A percentile compares a stretch with the other conserved stretches of the same genome.
Conservation (phyloP, 192 early-diverging fungal species). For the Rhizophagus sp. region DNA sequence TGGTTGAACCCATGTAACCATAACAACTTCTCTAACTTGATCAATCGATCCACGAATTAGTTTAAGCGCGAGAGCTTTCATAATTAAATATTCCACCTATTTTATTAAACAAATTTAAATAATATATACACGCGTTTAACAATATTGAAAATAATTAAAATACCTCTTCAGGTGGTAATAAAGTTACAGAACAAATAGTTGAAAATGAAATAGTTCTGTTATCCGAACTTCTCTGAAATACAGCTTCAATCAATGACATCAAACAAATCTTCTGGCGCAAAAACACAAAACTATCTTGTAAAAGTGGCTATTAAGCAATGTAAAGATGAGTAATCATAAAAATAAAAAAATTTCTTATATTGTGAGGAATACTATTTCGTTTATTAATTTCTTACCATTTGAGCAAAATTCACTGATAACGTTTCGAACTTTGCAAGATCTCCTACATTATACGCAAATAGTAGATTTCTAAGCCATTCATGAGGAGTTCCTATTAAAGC, state of each 20-base stretch:
- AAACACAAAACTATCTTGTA: constrained; percentile 72
- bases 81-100: constrained; percentile 93
- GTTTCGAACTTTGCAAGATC: constrained; percentile 92
- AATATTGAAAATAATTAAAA: neutral
- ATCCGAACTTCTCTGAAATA: constrained; percentile 83
- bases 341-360: constrained; percentile 15
- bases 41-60: constrained; percentile 94
- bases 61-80: constrained; percentile 95
- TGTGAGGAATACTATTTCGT: constrained; percentile 21
- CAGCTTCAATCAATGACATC: constrained; percentile 94
- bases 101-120: neutral
- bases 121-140: neutral
- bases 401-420: constrained; percentile 68
- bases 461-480: constrained; percentile 82
- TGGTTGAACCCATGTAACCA: constrained; percentile 97
- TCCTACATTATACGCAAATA: constrained; percentile 93
- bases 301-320: constrained; percentile 61
- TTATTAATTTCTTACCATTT: constrained; percentile 45
- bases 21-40: constrained; percentile 87
- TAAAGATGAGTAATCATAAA: no score
- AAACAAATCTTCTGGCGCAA: constrained; percentile 95
- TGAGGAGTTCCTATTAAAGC: constrained; percentile 71
- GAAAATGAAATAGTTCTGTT: constrained; percentile 77
- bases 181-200: constrained; percentile 80
- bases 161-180: constrained; percentile 71